Conservation (phyloP, 1,139 yeast species). For the Suhomyces wounanorum region DNA sequence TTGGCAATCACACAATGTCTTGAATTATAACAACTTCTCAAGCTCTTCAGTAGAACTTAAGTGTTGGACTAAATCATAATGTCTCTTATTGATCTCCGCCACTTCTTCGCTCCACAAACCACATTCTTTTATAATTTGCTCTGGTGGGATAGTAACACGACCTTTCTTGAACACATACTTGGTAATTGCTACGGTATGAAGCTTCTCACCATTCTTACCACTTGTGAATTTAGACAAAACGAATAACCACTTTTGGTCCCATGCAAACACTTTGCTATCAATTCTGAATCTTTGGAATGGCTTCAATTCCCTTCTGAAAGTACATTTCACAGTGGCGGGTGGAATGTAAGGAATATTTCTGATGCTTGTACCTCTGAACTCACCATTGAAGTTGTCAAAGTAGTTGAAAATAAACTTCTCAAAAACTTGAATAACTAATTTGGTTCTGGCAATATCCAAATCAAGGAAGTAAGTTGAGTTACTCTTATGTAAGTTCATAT, state of each 20-base stretch:
- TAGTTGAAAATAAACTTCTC: conserved; percentile 49
- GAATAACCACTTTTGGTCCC: conserved; percentile 89
- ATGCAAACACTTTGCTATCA: conserved; percentile 64
- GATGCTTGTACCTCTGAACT: conserved; percentile 26
- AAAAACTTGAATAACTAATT: conserved; percentile 57
- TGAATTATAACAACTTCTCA: conserved; percentile 21
- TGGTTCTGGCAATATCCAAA: conserved; percentile 76
- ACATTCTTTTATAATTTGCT: conserved; percentile 54
- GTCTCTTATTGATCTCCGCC: conserved; percentile 37
- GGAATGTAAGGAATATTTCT: conserved; percentile 68
- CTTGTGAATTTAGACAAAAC: conserved; percentile 63
- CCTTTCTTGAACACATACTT: conserved; percentile 79
- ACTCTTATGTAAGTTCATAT: conserved; percentile 82
- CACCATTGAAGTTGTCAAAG: conserved; percentile 40
- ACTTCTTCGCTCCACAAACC: conserved; percentile 59
- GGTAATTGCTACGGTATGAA: conserved; percentile 67
- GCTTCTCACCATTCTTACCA: conserved; percentile 34
- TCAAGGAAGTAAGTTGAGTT: conserved; percentile 87
- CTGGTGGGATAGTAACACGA: conserved; percentile 69
- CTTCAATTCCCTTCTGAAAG: conserved; percentile 71
- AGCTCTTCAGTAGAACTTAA: conserved; percentile 34
- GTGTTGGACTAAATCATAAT: conserved; percentile 31
- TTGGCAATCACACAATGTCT: too few species aligned
- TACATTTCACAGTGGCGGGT: conserved; percentile 69
- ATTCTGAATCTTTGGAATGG: conserved; percentile 63